Evolutionary conservation across 768 basidiomycete species (phyloP).

Genomic region (Leccinum boreale): DNA sequence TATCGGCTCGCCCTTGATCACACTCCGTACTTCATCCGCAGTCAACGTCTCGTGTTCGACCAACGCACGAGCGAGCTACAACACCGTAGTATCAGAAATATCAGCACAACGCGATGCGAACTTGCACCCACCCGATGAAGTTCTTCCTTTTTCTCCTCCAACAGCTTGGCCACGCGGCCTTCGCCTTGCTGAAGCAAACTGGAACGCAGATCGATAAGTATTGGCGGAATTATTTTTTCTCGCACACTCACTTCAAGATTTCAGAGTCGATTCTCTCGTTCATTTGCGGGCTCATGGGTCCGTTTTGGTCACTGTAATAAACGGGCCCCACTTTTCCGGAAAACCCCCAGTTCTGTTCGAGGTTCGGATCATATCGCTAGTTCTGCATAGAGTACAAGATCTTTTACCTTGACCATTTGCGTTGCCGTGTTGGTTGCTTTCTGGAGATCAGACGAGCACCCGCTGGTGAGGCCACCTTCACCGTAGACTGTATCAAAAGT

Average conservation of each 20-base stretch:
- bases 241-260: conserved; percentile 62
- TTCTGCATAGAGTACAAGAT: neutral
- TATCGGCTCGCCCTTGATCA: conserved; percentile 81
- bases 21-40: conserved; percentile 79
- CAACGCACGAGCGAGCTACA: conserved; percentile 82
- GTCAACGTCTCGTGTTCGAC: conserved; percentile 95
- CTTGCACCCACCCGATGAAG: conserved; percentile 59
- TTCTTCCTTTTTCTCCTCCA: conserved; percentile 68
- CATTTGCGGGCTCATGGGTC: conserved; percentile 68
- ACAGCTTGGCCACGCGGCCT: conserved; percentile 57
- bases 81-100: no score
- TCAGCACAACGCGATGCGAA: neutral
- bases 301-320: conserved; percentile 70
- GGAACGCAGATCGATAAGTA: neutral
- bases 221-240: neutral
- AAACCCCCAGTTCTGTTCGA: conserved; percentile 67
- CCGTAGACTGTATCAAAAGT: conserved; percentile 65
- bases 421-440: conserved; percentile 77
- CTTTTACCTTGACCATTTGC: conserved; percentile 82
- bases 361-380: neutral
- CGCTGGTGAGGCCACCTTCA: conserved; percentile 82
- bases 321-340: conserved; percentile 80
- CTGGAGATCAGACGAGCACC: conserved; percentile 84
- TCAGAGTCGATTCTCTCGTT: conserved; percentile 87
- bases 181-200: conserved; percentile 70